phyloP scores from a whole-genome alignment of 306 rosid species.

The Cicer bijugum region DNA sequence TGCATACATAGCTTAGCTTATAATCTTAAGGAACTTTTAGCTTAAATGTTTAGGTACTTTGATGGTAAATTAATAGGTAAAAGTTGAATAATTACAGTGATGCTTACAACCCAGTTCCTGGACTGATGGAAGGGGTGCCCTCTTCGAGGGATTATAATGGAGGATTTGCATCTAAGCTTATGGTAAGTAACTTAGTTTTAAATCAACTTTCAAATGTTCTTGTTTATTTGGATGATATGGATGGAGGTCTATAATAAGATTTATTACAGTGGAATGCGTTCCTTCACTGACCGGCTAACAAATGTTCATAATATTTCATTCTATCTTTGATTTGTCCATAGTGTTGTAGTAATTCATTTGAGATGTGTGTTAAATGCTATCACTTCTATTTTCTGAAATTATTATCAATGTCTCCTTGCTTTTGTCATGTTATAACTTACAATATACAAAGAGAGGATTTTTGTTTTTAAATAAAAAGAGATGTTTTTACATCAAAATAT shows the following conservation, averaged over 20 bases:
- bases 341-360: constrained; percentile 11
- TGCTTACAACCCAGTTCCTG: constrained; percentile 94
- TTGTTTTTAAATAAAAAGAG: background rate
- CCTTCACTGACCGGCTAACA: background rate
- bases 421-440: background rate
- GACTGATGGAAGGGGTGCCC: constrained; percentile 90
- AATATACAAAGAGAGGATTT: background rate
- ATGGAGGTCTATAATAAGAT: constrained; percentile 19
- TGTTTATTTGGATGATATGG: constrained; percentile 28
- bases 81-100: constrained; percentile 63
- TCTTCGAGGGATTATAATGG: constrained; percentile 86
- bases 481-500: constrained; percentile 3
- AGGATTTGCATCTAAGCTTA: constrained; percentile 92
- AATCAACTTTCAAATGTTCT: constrained; percentile 29
- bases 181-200: constrained; percentile 58
- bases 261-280: background rate
- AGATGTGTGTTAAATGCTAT: background rate
- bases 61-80: constrained; percentile 24
- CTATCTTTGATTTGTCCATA: background rate
- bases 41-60: constrained; percentile 3
- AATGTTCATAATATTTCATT: background rate
- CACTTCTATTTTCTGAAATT: too few relatives aligned
- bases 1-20: background rate
- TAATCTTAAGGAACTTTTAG: background rate
- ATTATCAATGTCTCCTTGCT: background rate